Evolutionary conservation across 805 yeast genomes (phyloP).

Genomic region (Saccharomyces cerevisiae): DNA sequence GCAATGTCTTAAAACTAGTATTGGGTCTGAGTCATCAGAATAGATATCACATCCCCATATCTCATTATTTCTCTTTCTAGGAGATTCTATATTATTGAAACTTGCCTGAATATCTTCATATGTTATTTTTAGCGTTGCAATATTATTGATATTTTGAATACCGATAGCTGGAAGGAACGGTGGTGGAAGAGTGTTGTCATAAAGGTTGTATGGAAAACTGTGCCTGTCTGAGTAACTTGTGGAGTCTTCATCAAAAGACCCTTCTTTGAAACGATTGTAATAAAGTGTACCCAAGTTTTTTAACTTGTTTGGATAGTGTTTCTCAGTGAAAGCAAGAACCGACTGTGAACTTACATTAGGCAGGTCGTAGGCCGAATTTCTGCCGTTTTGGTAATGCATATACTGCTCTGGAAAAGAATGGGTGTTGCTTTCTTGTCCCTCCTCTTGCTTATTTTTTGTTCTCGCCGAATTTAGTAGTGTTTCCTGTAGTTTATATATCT

Average conservation of each 20-base stretch:
- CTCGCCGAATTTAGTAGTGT: constrained; percentile 25
- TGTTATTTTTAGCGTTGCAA: constrained; percentile 16
- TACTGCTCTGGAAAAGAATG: not conserved
- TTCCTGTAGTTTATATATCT: constrained; percentile 28
- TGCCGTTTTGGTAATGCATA: not conserved
- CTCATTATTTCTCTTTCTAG: constrained; percentile 41
- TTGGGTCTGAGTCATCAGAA: constrained; percentile 86
- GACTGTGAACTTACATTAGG: not conserved
- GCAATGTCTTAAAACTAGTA: constrained; percentile 64
- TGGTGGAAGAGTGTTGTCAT: constrained; percentile 11
- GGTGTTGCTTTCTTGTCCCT: not conserved
- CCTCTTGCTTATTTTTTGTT: constrained; percentile 3
- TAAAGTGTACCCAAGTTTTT: constrained; percentile 4
- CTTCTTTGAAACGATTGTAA: constrained; percentile 7
- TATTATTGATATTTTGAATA: constrained; percentile 14
- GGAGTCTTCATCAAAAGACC: not conserved
- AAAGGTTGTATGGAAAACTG: constrained; percentile 6
- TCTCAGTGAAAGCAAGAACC: not conserved
- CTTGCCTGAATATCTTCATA: constrained; percentile 21
- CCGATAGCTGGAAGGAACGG: constrained; percentile 24
- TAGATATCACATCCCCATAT: constrained; percentile 92
- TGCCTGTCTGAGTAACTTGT: not conserved
- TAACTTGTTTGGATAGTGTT: not conserved
- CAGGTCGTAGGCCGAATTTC: not conserved
- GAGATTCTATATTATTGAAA: constrained; percentile 33